These are phyloP conservation scores for Trichoderma asperellum DNA, from an alignment of 2,329 filamentous ascomycete genomes.

Conservation along the genomic window DNA sequence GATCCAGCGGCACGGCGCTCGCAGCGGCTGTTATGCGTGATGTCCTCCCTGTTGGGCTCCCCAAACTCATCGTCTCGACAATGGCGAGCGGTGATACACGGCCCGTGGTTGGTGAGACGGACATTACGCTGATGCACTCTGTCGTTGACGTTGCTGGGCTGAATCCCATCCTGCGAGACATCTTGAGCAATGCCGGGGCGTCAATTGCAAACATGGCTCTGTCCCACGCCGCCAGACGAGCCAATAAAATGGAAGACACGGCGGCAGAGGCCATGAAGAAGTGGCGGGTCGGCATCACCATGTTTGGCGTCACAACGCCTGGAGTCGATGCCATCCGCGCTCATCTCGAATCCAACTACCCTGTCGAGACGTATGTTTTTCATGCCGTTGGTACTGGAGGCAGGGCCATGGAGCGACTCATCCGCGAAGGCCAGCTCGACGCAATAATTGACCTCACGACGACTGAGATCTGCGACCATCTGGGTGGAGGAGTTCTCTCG, in stretches of 20 bases:
- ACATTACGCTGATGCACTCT: slow-evolving; percentile 71
- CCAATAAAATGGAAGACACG: slow-evolving; percentile 14
- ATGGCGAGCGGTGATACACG: slow-evolving; percentile 69
- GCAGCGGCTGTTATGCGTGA: slow-evolving; percentile 64
- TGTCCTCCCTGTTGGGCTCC: slow-evolving; percentile 65
- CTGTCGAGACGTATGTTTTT: slow-evolving; percentile 66
- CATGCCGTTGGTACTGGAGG: slow-evolving; percentile 73
- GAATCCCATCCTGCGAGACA: slow-evolving; percentile 60
- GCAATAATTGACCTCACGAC: slow-evolving; percentile 73
- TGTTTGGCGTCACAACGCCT: slow-evolving; percentile 76
- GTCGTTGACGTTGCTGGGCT: slow-evolving; percentile 72
- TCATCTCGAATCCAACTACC: slow-evolving; percentile 51
- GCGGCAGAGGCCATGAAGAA: slow-evolving; percentile 41
- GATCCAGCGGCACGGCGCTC: slow-evolving; percentile 65
- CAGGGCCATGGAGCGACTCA: slow-evolving; percentile 68
- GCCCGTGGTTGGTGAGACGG: slow-evolving; percentile 67
- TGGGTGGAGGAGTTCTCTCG: slow-evolving; percentile 66
- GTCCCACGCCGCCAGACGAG: slow-evolving; percentile 42
- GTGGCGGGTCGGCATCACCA: slow-evolving; percentile 64
- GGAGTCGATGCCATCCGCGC: slow-evolving; percentile 60
- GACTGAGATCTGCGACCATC: slow-evolving; percentile 67
- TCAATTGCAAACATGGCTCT: slow-evolving; percentile 63
- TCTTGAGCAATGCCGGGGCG: slow-evolving; percentile 66
- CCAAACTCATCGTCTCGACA: slow-evolving; percentile 72
- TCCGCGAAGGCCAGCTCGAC: slow-evolving; percentile 61